Base-by-base conservation (phyloP, 2,329 filamentous ascomycete species). In the Metarhizium humberi region DNA sequence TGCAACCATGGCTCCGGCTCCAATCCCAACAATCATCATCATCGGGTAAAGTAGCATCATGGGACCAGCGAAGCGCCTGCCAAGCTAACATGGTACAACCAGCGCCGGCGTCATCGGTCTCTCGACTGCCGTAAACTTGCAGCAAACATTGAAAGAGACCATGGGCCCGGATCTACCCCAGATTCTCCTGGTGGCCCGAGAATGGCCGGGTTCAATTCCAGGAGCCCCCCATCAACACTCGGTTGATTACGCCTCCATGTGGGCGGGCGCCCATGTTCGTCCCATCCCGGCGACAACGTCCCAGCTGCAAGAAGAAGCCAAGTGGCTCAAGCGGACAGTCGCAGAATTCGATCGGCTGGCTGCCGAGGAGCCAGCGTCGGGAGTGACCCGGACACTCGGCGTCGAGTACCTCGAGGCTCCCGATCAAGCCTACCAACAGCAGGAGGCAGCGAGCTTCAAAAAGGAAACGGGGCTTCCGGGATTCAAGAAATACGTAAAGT, bases 221-320 rank as follows among this genome's bases (percentile, higher is more conserved):
- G 67, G 68, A 0, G 63, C 64, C 0, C 65, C 68, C 0, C 53
- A 58, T 1, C 11, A 50, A 2, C 67, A 68, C 53, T 71, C 69
- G 0, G 58, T 61, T 25, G 63, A 82, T 68, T 82, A 76, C 63
- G 77, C 79, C 14, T 82, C 79, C 34, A 78, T 79, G 52, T 82
- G 78, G 79, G 79, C 74, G 40, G 79, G 79, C 11, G 79, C 79
- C 2, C 78, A 82, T 62, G 78, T 80, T 59, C 73, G 78, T 45
- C 78, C 74, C 61, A 75, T 80, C 38, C 75, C 75, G 2, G 67
- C 63, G 2, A 63, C 63, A 6, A 69, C 67, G 6, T 59, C 67
- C 2, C 69, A 71, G 49, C 55, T 70, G 1, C 59, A 51, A 5
- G 64, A 64, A 20, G 69, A 71, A 54, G 69, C 69, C 1, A 49